phyloP scores from a whole-genome alignment of 257 asterid species.

The Striga asiatica region DNA sequence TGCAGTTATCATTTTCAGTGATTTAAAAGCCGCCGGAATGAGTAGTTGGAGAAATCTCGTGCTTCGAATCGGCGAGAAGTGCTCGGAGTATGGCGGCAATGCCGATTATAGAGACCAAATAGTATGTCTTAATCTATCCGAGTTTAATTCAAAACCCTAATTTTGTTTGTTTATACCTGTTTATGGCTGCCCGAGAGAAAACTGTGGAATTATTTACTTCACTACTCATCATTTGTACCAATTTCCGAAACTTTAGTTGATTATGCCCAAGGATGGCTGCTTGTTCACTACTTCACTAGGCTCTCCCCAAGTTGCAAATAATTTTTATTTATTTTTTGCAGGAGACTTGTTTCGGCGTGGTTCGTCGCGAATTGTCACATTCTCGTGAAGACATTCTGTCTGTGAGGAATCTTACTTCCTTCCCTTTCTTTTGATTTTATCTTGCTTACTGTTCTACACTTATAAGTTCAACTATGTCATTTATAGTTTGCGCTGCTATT shows the following conservation, averaged over 20 bases:
- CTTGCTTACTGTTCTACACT: too few species aligned
- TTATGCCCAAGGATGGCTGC: not conserved
- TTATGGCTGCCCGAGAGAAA: not conserved
- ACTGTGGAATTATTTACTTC: not conserved
- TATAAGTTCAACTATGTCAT: too few species aligned
- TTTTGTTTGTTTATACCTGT: not conserved
- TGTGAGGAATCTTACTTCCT: slow-evolving; percentile 27
- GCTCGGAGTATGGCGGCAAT: slow-evolving; percentile 78
- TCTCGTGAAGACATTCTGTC: slow-evolving; percentile 40
- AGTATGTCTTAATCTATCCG: slow-evolving; percentile 29
- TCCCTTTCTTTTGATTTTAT: not conserved
- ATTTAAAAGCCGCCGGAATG: slow-evolving; percentile 27
- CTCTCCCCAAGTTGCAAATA: not conserved
- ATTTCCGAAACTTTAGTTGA: not conserved
- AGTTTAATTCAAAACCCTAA: slow-evolving; percentile 27
- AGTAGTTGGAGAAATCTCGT: slow-evolving; percentile 71
- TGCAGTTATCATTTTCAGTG: not conserved
- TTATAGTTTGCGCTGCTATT: too few species aligned
- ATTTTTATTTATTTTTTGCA: slow-evolving; percentile 18
- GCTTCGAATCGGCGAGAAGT: slow-evolving; percentile 88
- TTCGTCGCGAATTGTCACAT: slow-evolving; percentile 82
- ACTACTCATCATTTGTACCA: not conserved
- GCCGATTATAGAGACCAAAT: slow-evolving; percentile 80
- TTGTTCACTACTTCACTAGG: not conserved
- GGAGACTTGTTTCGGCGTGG: slow-evolving; percentile 85